Evolutionary conservation across 2,329 filamentous ascomycete species (phyloP).

Genomic region (Fusarium tanahbumbuense): DNA sequence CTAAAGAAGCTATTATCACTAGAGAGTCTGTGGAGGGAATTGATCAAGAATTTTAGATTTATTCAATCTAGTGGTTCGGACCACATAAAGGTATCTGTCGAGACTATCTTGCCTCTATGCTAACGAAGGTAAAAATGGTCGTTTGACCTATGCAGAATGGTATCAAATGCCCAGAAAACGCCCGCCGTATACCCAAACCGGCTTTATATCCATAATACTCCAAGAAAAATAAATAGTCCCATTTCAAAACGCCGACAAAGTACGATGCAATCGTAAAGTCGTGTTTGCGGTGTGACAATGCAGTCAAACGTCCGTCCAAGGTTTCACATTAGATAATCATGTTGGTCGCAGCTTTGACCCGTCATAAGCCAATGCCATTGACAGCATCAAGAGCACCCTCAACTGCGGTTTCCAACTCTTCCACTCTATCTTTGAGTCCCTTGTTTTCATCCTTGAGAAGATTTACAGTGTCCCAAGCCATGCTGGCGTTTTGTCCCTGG

Average conservation of each 20-base stretch:
- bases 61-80: constrained; percentile 21
- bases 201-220: constrained; percentile 34
- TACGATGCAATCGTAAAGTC: constrained; percentile 21
- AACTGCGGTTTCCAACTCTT: constrained; percentile 68
- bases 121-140: constrained; percentile 36
- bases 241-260: constrained; percentile 13
- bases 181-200: constrained; percentile 33
- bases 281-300: constrained; percentile 18
- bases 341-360: constrained; percentile 2
- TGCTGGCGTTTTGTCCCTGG: constrained; percentile 66
- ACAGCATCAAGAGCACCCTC: constrained; percentile 70
- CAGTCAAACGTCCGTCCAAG: constrained; percentile 19
- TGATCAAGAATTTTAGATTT: constrained; percentile 12
- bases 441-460: constrained; percentile 71
- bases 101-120: constrained; percentile 34
- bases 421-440: constrained; percentile 68
- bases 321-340: constrained; percentile 21
- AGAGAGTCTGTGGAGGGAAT: not conserved
- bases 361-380: constrained; percentile 63
- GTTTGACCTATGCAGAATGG: constrained; percentile 42
- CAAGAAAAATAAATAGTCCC: constrained; percentile 19
- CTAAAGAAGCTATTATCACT: not conserved
- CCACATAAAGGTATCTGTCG: constrained; percentile 21
- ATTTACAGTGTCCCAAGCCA: constrained; percentile 74
- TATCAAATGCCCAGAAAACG: constrained; percentile 44